phyloP scores from a whole-genome alignment of 305 asterid species.

The Fraxinus sp. region DNA sequence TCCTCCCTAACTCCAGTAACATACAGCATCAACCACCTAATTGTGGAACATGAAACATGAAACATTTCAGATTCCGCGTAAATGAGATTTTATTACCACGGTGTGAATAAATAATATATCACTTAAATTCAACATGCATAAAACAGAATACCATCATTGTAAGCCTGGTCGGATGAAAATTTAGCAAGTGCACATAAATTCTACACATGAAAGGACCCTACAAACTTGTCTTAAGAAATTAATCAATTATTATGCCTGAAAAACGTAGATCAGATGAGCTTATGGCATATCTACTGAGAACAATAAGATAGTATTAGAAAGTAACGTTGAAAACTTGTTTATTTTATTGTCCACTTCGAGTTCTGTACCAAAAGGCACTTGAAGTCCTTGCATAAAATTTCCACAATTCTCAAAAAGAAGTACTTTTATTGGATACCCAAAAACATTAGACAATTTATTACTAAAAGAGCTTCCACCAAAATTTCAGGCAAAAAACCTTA shows the following conservation, averaged over 20 bases:
- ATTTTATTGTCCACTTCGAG: background rate
- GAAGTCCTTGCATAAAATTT: background rate
- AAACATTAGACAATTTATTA: background rate
- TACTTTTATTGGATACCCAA: background rate
- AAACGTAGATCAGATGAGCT: background rate
- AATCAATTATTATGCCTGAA: background rate
- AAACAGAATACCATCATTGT: background rate
- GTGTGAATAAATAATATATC: background rate
- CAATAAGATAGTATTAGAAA: background rate
- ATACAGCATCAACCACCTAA: background rate
- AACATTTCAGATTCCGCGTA: background rate
- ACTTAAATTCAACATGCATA: background rate
- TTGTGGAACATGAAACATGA: background rate
- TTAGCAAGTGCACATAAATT: background rate
- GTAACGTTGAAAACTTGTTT: background rate
- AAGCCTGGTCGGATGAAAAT: background rate
- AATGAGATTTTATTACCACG: background rate
- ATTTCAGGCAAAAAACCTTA: background rate
- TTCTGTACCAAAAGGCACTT: background rate
- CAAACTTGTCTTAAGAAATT: background rate
- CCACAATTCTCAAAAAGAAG: background rate
- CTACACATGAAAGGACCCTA: background rate
- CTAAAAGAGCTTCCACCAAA: background rate
- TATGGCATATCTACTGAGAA: background rate
- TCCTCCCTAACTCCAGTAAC: background rate